phyloP scores from a whole-genome alignment of 768 basidiomycete genomes.

The Rickenella mellea region DNA sequence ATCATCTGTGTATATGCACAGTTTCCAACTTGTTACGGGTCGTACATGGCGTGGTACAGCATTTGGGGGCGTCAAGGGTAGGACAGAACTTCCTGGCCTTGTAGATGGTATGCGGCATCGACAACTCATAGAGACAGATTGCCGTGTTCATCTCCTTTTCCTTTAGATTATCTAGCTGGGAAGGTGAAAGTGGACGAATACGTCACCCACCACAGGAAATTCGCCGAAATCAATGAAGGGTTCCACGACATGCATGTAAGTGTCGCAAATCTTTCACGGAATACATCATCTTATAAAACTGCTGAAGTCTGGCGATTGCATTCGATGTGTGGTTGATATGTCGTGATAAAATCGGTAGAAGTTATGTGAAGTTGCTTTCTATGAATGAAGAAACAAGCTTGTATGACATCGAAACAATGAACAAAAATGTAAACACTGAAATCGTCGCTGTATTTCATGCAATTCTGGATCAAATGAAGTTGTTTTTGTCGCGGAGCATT shows the following conservation, averaged over 20 bases:
- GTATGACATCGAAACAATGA: background rate
- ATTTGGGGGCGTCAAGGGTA: conserved; percentile 96
- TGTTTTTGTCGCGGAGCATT: no score
- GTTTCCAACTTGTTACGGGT: conserved; percentile 67
- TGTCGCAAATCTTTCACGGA: conserved; percentile 12
- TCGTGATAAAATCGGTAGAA: conserved; percentile 10
- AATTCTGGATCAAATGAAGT: background rate
- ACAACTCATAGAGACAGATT: conserved; percentile 1
- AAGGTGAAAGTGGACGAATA: conserved; percentile 91
- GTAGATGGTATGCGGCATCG: conserved; percentile 58
- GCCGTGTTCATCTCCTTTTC: conserved; percentile 8
- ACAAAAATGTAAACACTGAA: background rate
- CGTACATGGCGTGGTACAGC: conserved; percentile 92
- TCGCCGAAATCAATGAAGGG: conserved; percentile 74
- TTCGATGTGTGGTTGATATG: conserved; percentile 95
- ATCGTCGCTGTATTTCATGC: background rate
- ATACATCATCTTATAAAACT: background rate
- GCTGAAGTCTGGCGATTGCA: conserved; percentile 69
- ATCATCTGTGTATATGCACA: conserved; percentile 6
- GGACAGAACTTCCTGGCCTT: conserved; percentile 89
- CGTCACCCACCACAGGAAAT: conserved; percentile 74
- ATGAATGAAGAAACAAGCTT: background rate
- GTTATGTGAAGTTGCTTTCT: background rate
- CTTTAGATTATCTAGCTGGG: conserved; percentile 68
- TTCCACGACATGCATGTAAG: conserved; percentile 97